Evolutionary conservation across 768 basidiomycete species (phyloP).

Genomic region (Tulasnella sp.): DNA sequence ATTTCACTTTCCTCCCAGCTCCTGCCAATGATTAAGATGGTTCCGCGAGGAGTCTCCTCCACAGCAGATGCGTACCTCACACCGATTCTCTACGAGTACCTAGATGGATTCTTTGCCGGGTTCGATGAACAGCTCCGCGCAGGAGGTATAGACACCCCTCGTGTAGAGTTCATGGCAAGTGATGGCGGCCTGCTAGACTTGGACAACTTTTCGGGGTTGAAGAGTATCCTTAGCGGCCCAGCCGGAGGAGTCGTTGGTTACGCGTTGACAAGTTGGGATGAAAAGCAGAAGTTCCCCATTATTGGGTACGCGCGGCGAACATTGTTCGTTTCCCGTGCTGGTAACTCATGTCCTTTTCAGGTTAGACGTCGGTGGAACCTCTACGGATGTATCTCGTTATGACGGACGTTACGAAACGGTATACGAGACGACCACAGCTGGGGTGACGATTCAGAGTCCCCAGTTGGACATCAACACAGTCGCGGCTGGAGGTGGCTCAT

Average conservation of each 20-base stretch:
- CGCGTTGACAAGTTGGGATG: conserved; percentile 90
- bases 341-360: conserved; percentile 39
- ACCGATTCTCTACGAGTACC: conserved; percentile 75
- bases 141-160: conserved; percentile 39
- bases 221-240: conserved; percentile 88
- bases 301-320: conserved; percentile 66
- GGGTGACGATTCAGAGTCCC: conserved; percentile 85
- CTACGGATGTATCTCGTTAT: conserved; percentile 91
- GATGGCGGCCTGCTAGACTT: conserved; percentile 83
- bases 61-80: conserved; percentile 96
- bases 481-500: conserved; percentile 90
- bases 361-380: conserved; percentile 91
- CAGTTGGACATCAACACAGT: conserved; percentile 96
- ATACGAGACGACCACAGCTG: conserved; percentile 93
- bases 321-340: too few species aligned
- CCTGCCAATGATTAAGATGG: conserved; percentile 94
- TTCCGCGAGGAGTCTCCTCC: conserved; percentile 85
- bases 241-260: conserved; percentile 97
- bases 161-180: conserved; percentile 94
- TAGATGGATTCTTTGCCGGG: conserved; percentile 86
- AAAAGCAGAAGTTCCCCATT: conserved; percentile 61
- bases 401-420: conserved; percentile 88
- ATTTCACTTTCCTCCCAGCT: conserved; percentile 83
- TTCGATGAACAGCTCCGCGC: conserved; percentile 68
- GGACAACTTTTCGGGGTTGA: conserved; percentile 83